Conservation (phyloP, 2,329 filamentous ascomycete species). For the Sclerotinia glacialis region DNA sequence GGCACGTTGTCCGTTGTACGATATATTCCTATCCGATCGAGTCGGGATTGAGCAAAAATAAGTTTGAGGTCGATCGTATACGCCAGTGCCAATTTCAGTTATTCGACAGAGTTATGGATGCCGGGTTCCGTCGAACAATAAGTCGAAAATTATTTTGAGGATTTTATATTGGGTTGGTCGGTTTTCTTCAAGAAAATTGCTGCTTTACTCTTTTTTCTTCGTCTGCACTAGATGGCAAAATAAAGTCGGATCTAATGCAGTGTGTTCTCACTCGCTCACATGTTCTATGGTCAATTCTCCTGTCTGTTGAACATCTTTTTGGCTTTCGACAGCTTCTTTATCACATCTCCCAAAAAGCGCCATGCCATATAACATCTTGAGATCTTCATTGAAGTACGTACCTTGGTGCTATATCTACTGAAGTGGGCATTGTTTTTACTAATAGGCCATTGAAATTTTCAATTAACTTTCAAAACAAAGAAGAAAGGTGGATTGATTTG, state of each 20-base stretch:
- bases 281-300: slow-evolving; percentile 23
- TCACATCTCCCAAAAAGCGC: slow-evolving; percentile 15
- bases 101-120: slow-evolving; percentile 22
- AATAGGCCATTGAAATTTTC: not conserved
- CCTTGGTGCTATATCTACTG: not conserved
- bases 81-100: slow-evolving; percentile 1
- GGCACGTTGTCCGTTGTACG: slow-evolving; percentile 12
- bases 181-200: slow-evolving; percentile 30
- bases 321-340: slow-evolving; percentile 15
- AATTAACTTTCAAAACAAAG: not conserved
- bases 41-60: not conserved
- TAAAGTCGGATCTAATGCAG: slow-evolving; percentile 38
- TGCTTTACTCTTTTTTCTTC: slow-evolving; percentile 34
- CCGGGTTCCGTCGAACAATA: slow-evolving; percentile 23
- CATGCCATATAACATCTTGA: slow-evolving; percentile 11
- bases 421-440: slow-evolving; percentile 3
- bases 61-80: slow-evolving; percentile 8
- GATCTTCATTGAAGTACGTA: slow-evolving; percentile 12
- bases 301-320: slow-evolving; percentile 16
- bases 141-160: slow-evolving; percentile 18
- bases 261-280: slow-evolving; percentile 29
- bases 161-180: slow-evolving; percentile 27
- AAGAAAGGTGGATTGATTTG: not conserved
- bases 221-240: slow-evolving; percentile 40
- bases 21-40: slow-evolving; percentile 1